These are phyloP conservation scores for Noccaea caerulescens DNA, from an alignment of 345 rosid species.

Conservation along the genomic window DNA sequence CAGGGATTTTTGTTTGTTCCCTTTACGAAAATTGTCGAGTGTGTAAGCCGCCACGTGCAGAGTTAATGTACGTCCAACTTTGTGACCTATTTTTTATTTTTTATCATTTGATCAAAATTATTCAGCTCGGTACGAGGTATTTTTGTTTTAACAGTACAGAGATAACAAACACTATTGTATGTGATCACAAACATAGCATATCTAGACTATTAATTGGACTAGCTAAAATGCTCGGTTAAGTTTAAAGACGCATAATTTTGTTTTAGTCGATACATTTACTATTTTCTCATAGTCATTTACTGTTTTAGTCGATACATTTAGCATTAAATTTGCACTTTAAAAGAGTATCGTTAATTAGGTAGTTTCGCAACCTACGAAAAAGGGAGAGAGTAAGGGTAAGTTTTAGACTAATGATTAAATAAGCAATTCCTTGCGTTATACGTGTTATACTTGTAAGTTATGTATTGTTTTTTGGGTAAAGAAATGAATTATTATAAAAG, in stretches of 20 bases:
- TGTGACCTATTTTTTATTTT: not conserved
- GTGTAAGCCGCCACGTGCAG: slow-evolving; percentile 20
- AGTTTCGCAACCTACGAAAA: no score
- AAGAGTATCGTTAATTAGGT: not conserved
- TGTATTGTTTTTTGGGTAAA: not conserved
- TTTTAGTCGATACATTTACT: no score
- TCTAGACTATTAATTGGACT: no score
- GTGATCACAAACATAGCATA: no score
- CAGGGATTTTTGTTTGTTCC: slow-evolving; percentile 18
- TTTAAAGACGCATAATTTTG: no score
- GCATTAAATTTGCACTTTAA: not conserved
- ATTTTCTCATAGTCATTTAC: no score
- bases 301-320: no score
- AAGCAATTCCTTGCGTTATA: not conserved
- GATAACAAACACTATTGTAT: not conserved
- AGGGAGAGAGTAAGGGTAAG: no score
- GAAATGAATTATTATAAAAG: not conserved
- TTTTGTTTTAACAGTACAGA: not conserved
- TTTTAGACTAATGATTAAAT: no score
- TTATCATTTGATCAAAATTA: not conserved
- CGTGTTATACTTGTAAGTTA: slow-evolving; percentile 15
- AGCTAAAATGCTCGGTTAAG: no score
- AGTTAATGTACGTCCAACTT: not conserved
- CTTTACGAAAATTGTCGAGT: slow-evolving; percentile 26
- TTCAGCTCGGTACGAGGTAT: slow-evolving; percentile 33